A percentile compares a stretch with the other conserved stretches of the same genome.
Conservation (phyloP, 1,139 yeast genomes). For the Spencermartinsiella ligniputridi region DNA sequence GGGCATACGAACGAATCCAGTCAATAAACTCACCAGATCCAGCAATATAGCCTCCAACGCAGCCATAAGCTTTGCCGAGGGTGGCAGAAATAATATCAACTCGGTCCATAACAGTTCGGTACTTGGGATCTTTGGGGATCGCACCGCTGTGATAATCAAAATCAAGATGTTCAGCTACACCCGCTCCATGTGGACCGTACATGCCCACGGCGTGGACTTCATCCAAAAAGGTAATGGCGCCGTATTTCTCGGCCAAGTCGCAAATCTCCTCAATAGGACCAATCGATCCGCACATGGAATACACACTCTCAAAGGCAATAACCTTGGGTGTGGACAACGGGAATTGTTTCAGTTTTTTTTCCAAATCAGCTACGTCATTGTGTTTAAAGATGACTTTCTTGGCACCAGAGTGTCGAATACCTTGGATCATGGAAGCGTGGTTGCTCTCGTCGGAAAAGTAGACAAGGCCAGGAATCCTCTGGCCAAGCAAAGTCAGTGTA, state of each 20-base stretch:
- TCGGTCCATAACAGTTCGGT: conserved; percentile 73
- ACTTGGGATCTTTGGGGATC: conserved; percentile 30
- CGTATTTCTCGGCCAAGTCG: conserved; percentile 94
- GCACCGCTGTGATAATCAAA: conserved; percentile 76
- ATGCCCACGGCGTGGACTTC: conserved; percentile 99
- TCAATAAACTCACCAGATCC: conserved; percentile 81
- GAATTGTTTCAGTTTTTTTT: conserved; percentile 65
- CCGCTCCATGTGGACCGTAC: conserved; percentile 99
- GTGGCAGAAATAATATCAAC: conserved; percentile 97
- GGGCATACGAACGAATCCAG: conserved; percentile 95
- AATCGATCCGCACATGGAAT: conserved; percentile 97
- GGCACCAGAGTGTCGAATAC: conserved; percentile 86
- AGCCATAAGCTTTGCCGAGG: conserved; percentile 92
- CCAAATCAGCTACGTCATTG: conserved; percentile 80
- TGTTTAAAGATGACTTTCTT: conserved; percentile 88
- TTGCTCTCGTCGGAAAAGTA: conserved; percentile 89
- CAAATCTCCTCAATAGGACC: conserved; percentile 91
- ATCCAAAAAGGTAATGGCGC: conserved; percentile 93
- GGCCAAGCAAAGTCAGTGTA: conserved; percentile 86
- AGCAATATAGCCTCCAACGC: conserved; percentile 97
- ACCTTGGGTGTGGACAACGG: conserved; percentile 86
- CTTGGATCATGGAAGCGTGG: conserved; percentile 97
- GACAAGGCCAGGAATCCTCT: conserved; percentile 81
- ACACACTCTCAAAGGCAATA: conserved; percentile 95
- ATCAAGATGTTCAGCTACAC: conserved; percentile 95